Evolutionary conservation across 2,329 filamentous ascomycete genomes (phyloP), one percentile per base, ranked within the genome.

Genomic region (Pseudogymnoascus sp.): DNA sequence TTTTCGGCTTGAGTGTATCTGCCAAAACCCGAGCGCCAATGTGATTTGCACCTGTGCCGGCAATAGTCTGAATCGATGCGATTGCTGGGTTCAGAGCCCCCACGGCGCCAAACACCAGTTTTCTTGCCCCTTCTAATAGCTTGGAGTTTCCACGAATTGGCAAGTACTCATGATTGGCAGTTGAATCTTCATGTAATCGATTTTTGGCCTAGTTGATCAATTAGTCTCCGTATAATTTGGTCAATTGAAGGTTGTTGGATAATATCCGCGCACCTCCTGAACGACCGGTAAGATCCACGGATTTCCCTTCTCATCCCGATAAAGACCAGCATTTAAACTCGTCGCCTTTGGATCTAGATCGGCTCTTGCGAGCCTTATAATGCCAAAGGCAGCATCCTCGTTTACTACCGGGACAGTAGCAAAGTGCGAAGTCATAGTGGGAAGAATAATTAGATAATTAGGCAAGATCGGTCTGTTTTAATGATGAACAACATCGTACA

Each of bases 271-370:
- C 19, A 55, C 9, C 22, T 63, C 62, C 52, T 71, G 65, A 5
- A 78, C 75, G 1, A 71, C 73, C 0, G 76, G 76, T 1, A 78
- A 62, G 1, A 77, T 63, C 75, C 75, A 78, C 2, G 75, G 75
- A 45, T 73, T 66, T 7, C 70, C 74, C 23, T 74, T 68, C 22
- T 73, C 75, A 62, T 78, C 75, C 2, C 75, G 70, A 45, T 78
- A 78, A 0, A 72, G 71, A 1, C 76, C 76, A 25, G 72, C 70
- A 0, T 75, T 75, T 5, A 78, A 69, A 42, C 76, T 77, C 60
- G 76, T 72, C 64, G 77, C 78, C 8, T 69, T 71, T 0, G 70
- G 66, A 5, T 62, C 41, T 1, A 63, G 19, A 33, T 78, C 75
- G 0, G 69, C 71, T 11, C n/a, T 19, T 41, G 38, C 38, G 16